Evolutionary conservation across 257 asterid species (phyloP).

Genomic region (Solanum medicagineum): DNA sequence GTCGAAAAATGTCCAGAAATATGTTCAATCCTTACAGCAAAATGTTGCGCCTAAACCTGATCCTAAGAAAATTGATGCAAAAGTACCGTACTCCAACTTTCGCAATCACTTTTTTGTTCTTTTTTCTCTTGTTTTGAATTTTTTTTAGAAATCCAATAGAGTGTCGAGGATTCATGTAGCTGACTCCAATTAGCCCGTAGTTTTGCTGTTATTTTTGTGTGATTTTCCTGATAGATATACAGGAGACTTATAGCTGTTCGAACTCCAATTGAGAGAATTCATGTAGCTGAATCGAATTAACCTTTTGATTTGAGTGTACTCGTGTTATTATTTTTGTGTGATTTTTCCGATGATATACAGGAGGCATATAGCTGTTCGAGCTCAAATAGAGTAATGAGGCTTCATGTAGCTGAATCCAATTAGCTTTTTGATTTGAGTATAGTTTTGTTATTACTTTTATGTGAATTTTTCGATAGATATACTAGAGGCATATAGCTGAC

Average conservation of each 20-base stretch:
- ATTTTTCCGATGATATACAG: background rate
- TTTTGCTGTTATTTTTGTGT: background rate
- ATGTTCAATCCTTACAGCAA: conserved; percentile 72
- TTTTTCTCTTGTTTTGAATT: background rate
- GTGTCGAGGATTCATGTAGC: background rate
- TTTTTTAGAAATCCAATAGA: background rate
- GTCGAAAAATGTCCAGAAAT: conserved; percentile 91
- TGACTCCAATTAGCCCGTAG: background rate
- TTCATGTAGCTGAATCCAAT: background rate
- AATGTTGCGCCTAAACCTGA: conserved; percentile 73
- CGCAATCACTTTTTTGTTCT: background rate
- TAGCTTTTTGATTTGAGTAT: background rate
- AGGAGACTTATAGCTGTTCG: background rate
- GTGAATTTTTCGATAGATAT: background rate
- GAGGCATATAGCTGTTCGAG: background rate
- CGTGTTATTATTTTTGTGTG: background rate
- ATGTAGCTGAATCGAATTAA: background rate
- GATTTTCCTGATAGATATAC: background rate
- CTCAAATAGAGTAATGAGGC: background rate
- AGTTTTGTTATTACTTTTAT: background rate
- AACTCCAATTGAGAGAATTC: background rate
- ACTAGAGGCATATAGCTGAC: background rate
- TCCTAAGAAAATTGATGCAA: conserved; percentile 44
- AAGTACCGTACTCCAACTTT: conserved; percentile 26
- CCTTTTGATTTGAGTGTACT: background rate